These are phyloP conservation scores for Phytophthora multivora DNA, from an alignment of 352 stramenopile species.

Conservation along the genomic window DNA sequence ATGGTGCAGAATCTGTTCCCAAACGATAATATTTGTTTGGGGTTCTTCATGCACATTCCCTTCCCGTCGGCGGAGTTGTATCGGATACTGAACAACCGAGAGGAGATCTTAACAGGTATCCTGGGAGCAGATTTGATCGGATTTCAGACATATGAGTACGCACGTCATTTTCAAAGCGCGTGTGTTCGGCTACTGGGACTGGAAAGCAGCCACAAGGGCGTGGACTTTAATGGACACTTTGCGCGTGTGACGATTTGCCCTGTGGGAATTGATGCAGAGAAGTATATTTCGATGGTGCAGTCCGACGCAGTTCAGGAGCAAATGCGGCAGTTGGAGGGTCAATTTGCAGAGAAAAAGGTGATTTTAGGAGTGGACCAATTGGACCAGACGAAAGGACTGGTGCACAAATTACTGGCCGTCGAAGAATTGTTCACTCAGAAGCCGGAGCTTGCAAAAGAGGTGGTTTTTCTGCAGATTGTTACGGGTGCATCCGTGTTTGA, in stretches of 20 bases:
- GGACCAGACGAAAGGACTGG: constrained; percentile 89
- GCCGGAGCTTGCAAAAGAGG: constrained; percentile 92
- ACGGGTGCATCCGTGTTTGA: constrained; percentile 55
- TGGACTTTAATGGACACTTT: constrained; percentile 91
- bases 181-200: constrained; percentile 86
- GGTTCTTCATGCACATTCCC: constrained; percentile 91
- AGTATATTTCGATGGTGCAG: constrained; percentile 70
- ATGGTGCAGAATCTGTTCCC: constrained; percentile 90
- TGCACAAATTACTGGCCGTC: constrained; percentile 91
- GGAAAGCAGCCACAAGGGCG: constrained; percentile 87
- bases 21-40: constrained; percentile 90
- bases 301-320: constrained; percentile 71
- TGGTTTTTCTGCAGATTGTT: constrained; percentile 95
- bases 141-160: constrained; percentile 93
- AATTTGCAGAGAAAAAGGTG: constrained; percentile 87
- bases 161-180: constrained; percentile 88
- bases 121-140: constrained; percentile 88
- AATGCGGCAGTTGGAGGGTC: constrained; percentile 54
- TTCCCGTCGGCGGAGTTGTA: constrained; percentile 91
- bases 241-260: constrained; percentile 87
- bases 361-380: constrained; percentile 86
- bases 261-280: constrained; percentile 86
- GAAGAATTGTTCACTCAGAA: constrained; percentile 88
- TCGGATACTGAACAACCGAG: constrained; percentile 88
- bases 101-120: constrained; percentile 88